Evolutionary conservation across 2,329 filamentous ascomycete genomes (phyloP), one percentile per base, ranked within the genome.

Genomic region (Metarhizium guizhouense): DNA sequence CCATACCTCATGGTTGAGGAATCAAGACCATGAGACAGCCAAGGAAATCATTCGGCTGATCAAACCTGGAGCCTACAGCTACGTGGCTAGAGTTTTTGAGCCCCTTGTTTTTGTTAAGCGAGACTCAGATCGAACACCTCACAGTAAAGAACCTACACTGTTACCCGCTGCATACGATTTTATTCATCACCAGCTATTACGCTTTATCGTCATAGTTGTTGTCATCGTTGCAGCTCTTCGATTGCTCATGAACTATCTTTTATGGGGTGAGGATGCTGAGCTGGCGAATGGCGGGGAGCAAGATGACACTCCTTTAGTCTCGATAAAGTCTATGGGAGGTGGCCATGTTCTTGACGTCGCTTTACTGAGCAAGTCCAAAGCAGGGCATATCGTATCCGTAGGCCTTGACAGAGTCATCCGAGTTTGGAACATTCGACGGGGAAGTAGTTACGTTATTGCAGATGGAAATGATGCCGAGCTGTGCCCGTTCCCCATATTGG

Each of bases 1-100:
- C n/a, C 88, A 86, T 1, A 83, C 80, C 4, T 86, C 88, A 16
- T 93, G 88, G 88, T 75, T 92, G 52, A 80, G 81, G 30, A 76
- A 90, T 55, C 88, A 92, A 67, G 88, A 92, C 62, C 87, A 90
- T 62, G 86, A 89, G 64, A 90, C 87, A 1, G 88, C 87, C 2
- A 81, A 80, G 42, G 88, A 92, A 64, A 80, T 92, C 16, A 89
- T 92, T 66, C 78, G 82, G n/a, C 80, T 88, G 36, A 80, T 91
- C 62, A 90, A 89, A 60, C 88, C 88, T 6, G 75, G 79, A 54
- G 81, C 84, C 1, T 79, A 88, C 64, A 87, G 83, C 67, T 89
- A 90, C 65, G 75, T 89, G 18, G 87, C 88, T 25, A 80, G 81
- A 48, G 86, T 92, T 1, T 89, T 87, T 64, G 84, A 91, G 45